phyloP scores from a whole-genome alignment of 345 rosid species.

The Aegle marmelos region DNA sequence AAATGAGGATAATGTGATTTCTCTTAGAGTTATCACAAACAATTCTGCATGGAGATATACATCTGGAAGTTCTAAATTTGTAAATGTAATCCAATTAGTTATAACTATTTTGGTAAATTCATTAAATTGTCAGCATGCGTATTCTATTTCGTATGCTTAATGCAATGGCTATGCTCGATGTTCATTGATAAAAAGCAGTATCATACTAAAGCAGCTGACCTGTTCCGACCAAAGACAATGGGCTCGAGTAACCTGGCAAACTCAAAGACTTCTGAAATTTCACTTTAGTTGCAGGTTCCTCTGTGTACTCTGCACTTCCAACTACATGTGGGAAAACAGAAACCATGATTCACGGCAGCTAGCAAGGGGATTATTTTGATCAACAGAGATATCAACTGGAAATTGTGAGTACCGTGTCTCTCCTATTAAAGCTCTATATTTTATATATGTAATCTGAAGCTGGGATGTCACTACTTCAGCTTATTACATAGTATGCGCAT shows the following conservation, averaged over 20 bases:
- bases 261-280: conserved; percentile 61
- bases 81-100: background rate
- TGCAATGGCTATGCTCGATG: background rate
- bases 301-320: conserved; percentile 50
- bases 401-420: background rate
- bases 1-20: background rate
- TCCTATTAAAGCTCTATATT: background rate
- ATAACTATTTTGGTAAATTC: background rate
- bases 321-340: conserved; percentile 31
- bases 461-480: background rate
- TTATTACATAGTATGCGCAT: background rate
- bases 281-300: conserved; percentile 66
- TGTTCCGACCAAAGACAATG: conserved; percentile 70
- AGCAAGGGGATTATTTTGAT: background rate
- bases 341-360: background rate
- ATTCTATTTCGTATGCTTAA: background rate
- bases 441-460: background rate
- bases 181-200: background rate
- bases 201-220: conserved; percentile 37
- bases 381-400: background rate
- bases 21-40: background rate
- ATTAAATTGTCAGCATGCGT: background rate
- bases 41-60: background rate
- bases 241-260: conserved; percentile 60
- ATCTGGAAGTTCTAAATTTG: background rate